Percentiles rank a stretch among this genome's conserved stretches.
phyloP scores from a whole-genome alignment of 176 grass and related monocot genomes.

The Otatea glauca region DNA sequence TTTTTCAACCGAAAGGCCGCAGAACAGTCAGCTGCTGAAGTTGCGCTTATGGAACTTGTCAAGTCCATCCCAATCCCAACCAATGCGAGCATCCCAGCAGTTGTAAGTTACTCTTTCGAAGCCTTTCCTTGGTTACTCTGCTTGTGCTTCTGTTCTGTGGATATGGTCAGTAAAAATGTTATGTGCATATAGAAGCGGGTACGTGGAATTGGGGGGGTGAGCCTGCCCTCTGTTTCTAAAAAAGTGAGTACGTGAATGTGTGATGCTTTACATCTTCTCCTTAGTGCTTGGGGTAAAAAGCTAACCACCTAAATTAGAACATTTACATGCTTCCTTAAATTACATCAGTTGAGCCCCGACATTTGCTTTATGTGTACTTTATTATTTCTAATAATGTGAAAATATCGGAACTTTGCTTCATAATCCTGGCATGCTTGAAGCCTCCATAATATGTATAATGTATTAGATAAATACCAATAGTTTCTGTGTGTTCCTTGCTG shows the following conservation, averaged over 20 bases:
- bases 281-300: background rate
- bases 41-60: conserved; percentile 69
- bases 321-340: conserved; percentile 13
- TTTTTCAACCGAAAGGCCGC: conserved; percentile 88
- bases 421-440: background rate
- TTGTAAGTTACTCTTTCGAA: conserved; percentile 40
- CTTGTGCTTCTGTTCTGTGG: background rate
- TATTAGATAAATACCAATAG: background rate
- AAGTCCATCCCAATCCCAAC: conserved; percentile 38
- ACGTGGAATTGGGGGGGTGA: background rate
- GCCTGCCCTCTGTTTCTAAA: background rate
- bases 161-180: background rate
- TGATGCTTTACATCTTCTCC: background rate
- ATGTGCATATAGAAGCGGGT: background rate
- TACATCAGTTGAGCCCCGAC: background rate
- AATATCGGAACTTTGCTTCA: background rate
- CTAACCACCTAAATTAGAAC: background rate
- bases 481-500: background rate
- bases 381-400: background rate
- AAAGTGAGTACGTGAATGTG: background rate
- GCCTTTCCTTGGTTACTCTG: background rate
- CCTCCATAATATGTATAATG: background rate
- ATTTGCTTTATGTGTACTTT: no score
- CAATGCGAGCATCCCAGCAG: conserved; percentile 38
- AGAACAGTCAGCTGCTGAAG: conserved; percentile 85